Percentiles rank a stretch among this genome's conserved stretches.
These are phyloP conservation scores for Oxyria digyna DNA, from an alignment of 148 eudicot species.

Conservation along the genomic window DNA sequence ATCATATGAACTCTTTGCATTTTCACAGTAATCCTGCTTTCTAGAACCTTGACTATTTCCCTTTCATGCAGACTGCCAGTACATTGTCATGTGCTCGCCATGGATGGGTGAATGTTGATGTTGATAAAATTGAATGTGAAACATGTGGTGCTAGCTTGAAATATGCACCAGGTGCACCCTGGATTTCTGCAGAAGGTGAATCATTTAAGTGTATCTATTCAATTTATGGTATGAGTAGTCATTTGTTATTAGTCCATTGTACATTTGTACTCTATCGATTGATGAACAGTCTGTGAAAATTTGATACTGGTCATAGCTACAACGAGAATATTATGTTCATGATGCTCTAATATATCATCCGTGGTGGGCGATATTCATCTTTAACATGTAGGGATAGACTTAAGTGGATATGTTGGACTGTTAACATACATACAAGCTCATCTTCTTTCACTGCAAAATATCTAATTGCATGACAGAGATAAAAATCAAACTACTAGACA, in stretches of 20 bases:
- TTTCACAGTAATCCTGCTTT: background rate
- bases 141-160: slow-evolving; percentile 60
- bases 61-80: slow-evolving; percentile 56
- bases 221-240: background rate
- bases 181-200: slow-evolving; percentile 60
- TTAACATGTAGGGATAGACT: background rate
- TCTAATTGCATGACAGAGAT: background rate
- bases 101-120: slow-evolving; percentile 83
- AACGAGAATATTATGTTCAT: background rate
- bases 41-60: background rate
- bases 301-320: background rate
- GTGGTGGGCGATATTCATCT: background rate
- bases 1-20: background rate
- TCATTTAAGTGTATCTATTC: background rate
- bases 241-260: background rate
- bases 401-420: background rate
- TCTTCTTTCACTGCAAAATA: background rate
- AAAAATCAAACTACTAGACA: background rate
- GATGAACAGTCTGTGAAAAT: background rate
- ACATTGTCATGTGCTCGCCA: slow-evolving; percentile 86
- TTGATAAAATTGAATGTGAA: slow-evolving; percentile 84
- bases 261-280: background rate
- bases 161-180: slow-evolving; percentile 32
- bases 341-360: background rate
- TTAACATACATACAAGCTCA: background rate